Evolutionary conservation across 129 eudicot species (phyloP), one percentile per base, ranked within the genome.

Genomic region (Chrysanthemum lavandulifolium): DNA sequence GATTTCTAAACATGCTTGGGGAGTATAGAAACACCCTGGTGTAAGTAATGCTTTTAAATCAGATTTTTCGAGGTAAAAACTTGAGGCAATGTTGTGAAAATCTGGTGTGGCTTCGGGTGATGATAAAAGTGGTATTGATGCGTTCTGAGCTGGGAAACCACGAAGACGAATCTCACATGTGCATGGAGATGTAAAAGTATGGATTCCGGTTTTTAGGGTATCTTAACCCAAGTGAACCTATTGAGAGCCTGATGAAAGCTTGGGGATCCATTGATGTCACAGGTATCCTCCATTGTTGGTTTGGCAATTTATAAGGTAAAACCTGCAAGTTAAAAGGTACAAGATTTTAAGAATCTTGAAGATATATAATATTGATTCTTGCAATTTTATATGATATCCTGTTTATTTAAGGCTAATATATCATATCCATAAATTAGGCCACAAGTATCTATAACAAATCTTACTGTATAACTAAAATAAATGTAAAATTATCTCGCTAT

Each of bases 131-230:
- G 97, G 96, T 23, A 91, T 72, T 73, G 92, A 61, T 23, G 92
- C 80, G 2, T 77, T 88, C 68, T 91, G 97, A 31, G 83, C 90
- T n/a, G 97, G 97, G 43, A 86, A 91, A 47, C 97, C 97, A 23
- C 97, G 88, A 14, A 91, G 90, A 36, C 97, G 97, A 31, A 91
- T 88, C 72, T 91, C 97, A 57, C 97, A 91, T 8, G 82, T 79
- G 76, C 84, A 88, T 14, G 92, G 88, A 36, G 90, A 82, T 53
- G 97, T 51, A 53, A 85, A 54, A 15, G 83, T 48, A 2, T 75
- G 80, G 40, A 87, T 65, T 72, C 84, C 85, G 0, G 89, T 90
- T 91, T 59, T 75, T 81, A 1, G 92, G 83, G 70, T 82, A 55
- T 78, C 97, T 76, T 65, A 91, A 77, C 13, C 97, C 96, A 48